These are phyloP conservation scores for Wickerhamomyces rabaulensis DNA, from an alignment of 805 yeast species.

Conservation along the genomic window DNA sequence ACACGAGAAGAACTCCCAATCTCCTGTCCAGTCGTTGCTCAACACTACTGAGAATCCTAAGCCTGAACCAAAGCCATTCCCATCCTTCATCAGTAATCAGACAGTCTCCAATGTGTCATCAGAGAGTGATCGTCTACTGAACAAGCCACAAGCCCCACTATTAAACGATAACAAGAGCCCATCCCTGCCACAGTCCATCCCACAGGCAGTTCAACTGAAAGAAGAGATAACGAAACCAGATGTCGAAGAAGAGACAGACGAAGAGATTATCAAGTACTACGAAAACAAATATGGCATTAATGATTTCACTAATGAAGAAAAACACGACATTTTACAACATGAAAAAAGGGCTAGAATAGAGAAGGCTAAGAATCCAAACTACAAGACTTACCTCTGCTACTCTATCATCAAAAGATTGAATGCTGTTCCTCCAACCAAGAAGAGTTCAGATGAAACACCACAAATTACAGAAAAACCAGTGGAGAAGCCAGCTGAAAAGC, in stretches of 20 bases:
- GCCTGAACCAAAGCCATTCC: slow-evolving; percentile 1
- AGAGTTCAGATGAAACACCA: slow-evolving; percentile 1
- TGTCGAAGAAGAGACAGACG: slow-evolving; percentile 19
- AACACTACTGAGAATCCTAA: neutral
- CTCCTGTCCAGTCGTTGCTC: slow-evolving; percentile 3
- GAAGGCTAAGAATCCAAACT: slow-evolving; percentile 21
- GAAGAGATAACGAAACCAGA: slow-evolving; percentile 23
- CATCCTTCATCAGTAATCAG: neutral
- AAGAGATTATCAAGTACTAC: slow-evolving; percentile 24
- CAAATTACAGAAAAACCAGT: neutral
- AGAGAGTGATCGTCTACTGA: neutral
- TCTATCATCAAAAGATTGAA: slow-evolving; percentile 25
- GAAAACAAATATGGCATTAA: slow-evolving; percentile 21
- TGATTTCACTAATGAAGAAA: slow-evolving; percentile 25
- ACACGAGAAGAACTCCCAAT: neutral
- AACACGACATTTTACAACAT: slow-evolving; percentile 25
- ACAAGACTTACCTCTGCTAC: slow-evolving; percentile 24
- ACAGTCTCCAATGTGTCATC: neutral
- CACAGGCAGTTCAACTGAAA: slow-evolving; percentile 9
- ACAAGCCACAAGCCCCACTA: neutral
- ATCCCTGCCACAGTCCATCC: neutral
- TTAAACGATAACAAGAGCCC: neutral
- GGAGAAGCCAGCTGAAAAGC: slow-evolving; percentile 1
- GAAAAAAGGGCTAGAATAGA: slow-evolving; percentile 25
- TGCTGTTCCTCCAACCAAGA: slow-evolving; percentile 15